Evolutionary conservation across 2,329 filamentous ascomycete genomes (phyloP).

Genomic region (Penicillium polonicum): DNA sequence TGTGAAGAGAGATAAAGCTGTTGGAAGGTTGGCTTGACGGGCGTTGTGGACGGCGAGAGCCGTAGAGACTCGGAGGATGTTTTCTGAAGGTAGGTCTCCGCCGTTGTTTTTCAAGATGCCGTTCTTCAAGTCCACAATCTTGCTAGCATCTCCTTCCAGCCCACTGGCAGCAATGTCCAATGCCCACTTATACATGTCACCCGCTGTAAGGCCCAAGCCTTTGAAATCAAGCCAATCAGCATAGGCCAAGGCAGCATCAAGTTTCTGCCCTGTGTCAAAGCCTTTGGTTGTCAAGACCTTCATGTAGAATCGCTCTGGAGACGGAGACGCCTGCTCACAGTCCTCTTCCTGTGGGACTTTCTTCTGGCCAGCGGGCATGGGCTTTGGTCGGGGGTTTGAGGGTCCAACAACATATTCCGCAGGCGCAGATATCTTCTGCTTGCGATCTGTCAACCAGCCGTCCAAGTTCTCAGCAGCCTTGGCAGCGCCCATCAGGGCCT

Average conservation of each 20-base stretch:
- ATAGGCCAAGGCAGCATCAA: conserved; percentile 79
- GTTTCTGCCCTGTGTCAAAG: conserved; percentile 72
- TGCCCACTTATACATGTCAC: conserved; percentile 72
- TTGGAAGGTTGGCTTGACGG: conserved; percentile 61
- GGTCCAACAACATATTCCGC: conserved; percentile 74
- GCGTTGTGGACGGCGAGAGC: conserved; percentile 78
- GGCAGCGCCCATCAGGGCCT: conserved; percentile 74
- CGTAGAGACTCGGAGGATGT: conserved; percentile 73
- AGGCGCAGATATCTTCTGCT: conserved; percentile 65
- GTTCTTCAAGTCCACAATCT: conserved; percentile 61
- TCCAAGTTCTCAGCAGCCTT: conserved; percentile 78
- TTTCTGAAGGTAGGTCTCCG: conserved; percentile 60
- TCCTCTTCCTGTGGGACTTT: conserved; percentile 71
- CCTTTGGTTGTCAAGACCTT: conserved; percentile 78
- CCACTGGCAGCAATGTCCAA: conserved; percentile 69
- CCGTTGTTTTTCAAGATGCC: conserved; percentile 63
- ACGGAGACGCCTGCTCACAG: conserved; percentile 66
- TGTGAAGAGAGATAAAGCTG: conserved; percentile 78
- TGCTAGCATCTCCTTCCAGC: conserved; percentile 44
- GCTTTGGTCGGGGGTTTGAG: conserved; percentile 76
- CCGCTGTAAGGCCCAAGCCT: conserved; percentile 61
- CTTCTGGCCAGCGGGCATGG: conserved; percentile 63
- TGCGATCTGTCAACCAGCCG: conserved; percentile 71
- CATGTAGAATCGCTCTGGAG: conserved; percentile 75
- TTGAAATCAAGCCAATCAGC: conserved; percentile 85